Conservation (phyloP, 2,329 filamentous ascomycete species). For the Scedosporium boydii region DNA sequence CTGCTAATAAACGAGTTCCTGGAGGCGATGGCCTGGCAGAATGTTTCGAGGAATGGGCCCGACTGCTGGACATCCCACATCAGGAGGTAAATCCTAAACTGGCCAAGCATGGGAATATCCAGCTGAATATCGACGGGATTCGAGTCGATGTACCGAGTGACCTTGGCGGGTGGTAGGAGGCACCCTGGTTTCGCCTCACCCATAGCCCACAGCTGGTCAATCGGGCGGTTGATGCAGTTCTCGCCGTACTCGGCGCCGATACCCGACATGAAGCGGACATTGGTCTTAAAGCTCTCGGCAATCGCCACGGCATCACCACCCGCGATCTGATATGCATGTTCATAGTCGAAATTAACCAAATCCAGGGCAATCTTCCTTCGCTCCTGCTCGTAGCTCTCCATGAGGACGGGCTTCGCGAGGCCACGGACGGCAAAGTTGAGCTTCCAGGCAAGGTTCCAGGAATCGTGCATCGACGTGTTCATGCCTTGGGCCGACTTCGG, state of each 20-base stretch:
- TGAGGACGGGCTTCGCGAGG: conserved; percentile 41
- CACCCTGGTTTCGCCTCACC: conserved; percentile 44
- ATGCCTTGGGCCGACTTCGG: conserved; percentile 62
- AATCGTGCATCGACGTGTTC: conserved; percentile 54
- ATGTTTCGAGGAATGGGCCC: conserved; percentile 46
- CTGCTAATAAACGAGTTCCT: conserved; percentile 47
- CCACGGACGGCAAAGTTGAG: conserved; percentile 44
- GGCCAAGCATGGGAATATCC: conserved; percentile 67
- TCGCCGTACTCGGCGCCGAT: conserved; percentile 53
- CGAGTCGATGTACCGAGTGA: conserved; percentile 65
- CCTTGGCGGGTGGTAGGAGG: conserved; percentile 56
- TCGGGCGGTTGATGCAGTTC: conserved; percentile 38
- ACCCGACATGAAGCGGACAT: conserved; percentile 65
- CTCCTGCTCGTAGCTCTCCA: conserved; percentile 54
- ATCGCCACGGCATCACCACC: conserved; percentile 54
- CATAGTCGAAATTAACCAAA: conserved; percentile 49
- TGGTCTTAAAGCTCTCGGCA: conserved; percentile 59
- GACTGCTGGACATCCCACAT: conserved; percentile 50
- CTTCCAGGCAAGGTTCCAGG: conserved; percentile 50
- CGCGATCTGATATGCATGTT: conserved; percentile 48
- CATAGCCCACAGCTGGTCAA: conserved; percentile 28
- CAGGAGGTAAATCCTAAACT: conserved; percentile 68
- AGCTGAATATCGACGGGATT: conserved; percentile 71
- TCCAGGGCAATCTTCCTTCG: conserved; percentile 52
- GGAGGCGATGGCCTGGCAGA: conserved; percentile 46